Evolutionary conservation across 2,329 filamentous ascomycete genomes (phyloP), one percentile per base, ranked within the genome.

Genomic region (Neonectria faginata): DNA sequence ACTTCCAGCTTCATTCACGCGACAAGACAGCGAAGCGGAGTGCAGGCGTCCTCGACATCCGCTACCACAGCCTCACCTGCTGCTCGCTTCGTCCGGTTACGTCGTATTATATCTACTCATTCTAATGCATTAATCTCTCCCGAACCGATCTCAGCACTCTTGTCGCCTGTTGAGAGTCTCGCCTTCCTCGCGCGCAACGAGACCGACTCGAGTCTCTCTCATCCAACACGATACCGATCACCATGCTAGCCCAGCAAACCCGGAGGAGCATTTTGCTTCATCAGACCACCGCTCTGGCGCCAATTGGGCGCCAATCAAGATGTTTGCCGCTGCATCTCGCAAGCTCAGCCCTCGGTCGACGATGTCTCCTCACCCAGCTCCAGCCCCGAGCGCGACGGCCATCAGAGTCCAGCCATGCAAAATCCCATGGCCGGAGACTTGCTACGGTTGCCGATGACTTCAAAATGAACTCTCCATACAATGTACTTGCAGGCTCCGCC

Each of bases 361-460:
- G 73, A 57, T 74, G 70, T 55, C 60, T 76, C 33, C 67, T 76
- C 48, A 73, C 77, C n/a, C 72, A 72, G 36, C 63, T 68, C 33
- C 74, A 71, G 33, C 76, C 76, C 54, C 74, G 74, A 68, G 73
- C 70, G 22, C 71, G 74, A n/a, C 70, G 69, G 33, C 67, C 62
- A n/a, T 67, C 72, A 22, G 71, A 74, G 12, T 64, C 71, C 8
- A 62, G 63, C 47, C 58, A 64, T 39, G 62, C 57, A 7, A 48
- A 58, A 11, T n/a, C 42, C 6, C 74, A 77, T 5, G 74, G 74
- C 6, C 74, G 81, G 11, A 77, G 53, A 29, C 75, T 83, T 10
- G 81, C 81, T 39, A 83, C 81, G 5, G 80, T 80, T 3, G 78
- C 82, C 7, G 79, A 81, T 10, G 79, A 82, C 58, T 77, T 74